phyloP scores from a whole-genome alignment of 768 basidiomycete genomes.

The Crepidotus variabilis region DNA sequence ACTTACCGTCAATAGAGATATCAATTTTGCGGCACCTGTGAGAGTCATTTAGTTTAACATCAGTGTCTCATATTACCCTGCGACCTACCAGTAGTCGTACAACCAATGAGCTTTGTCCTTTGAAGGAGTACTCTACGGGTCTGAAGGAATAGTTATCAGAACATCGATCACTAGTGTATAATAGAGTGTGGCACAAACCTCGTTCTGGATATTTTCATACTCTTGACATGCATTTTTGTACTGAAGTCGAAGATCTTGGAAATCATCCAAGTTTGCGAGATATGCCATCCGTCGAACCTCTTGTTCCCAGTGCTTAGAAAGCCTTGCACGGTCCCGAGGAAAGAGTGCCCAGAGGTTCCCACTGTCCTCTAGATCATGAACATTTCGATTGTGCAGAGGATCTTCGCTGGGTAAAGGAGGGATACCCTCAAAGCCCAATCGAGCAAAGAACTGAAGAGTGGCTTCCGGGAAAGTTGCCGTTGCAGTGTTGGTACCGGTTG shows the following conservation, averaged over 20 bases:
- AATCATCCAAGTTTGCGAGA: constrained; percentile 30
- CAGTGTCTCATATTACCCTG: neutral
- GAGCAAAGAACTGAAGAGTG: no score
- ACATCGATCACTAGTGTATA: neutral
- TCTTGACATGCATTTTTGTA: constrained; percentile 29
- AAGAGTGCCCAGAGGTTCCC: constrained; percentile 54
- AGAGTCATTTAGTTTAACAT: neutral
- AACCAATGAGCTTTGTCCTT: constrained; percentile 60
- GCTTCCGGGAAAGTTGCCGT: no score
- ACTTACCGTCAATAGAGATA: constrained; percentile 9
- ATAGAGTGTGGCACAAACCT: constrained; percentile 35
- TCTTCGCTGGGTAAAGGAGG: no score
- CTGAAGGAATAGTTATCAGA: neutral
- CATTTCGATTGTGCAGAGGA: constrained; percentile 7
- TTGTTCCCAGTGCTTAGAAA: constrained; percentile 46
- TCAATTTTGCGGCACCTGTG: constrained; percentile 12
- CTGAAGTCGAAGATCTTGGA: constrained; percentile 28
- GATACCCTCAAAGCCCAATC: no score
- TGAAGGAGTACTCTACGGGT: constrained; percentile 57
- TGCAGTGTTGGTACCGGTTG: no score
- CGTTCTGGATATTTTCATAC: constrained; percentile 45
- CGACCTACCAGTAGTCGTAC: constrained; percentile 65
- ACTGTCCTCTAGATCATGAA: constrained; percentile 23
- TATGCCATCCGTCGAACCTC: constrained; percentile 30
- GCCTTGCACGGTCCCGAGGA: constrained; percentile 36